Evolutionary conservation across 2,329 filamentous ascomycete genomes (phyloP).

Genomic region (Phialocephala sp.): DNA sequence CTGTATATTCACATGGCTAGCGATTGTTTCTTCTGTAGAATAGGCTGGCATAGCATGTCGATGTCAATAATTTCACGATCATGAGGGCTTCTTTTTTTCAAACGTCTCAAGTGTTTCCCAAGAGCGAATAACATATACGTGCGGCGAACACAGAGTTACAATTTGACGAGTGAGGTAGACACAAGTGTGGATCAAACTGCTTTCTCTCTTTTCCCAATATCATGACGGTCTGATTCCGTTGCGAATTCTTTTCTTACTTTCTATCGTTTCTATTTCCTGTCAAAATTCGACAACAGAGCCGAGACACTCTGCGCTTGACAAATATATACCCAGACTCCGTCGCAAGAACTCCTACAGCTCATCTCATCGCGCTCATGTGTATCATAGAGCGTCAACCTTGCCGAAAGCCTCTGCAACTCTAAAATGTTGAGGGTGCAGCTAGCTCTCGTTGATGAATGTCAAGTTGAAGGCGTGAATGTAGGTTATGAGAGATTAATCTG

Average conservation of each 20-base stretch:
- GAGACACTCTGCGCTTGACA: neutral
- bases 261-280: neutral
- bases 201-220: neutral
- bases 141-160: neutral
- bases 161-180: neutral
- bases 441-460: too few species aligned
- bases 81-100: neutral
- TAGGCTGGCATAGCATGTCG: constrained; percentile 39
- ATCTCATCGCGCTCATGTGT: too few species aligned
- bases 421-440: too few species aligned
- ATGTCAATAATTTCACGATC: constrained; percentile 33
- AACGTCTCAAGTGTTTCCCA: neutral
- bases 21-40: constrained; percentile 38
- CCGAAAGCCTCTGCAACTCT: too few species aligned
- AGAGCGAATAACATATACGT: neutral
- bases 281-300: neutral
- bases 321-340: too few species aligned
- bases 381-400: too few species aligned
- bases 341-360: too few species aligned
- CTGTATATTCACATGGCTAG: constrained; percentile 36
- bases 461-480: too few species aligned
- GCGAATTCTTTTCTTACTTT: neutral
- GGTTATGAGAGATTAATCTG: too few species aligned
- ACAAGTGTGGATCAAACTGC: neutral
- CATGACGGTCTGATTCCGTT: neutral